Conservation (phyloP, 495 filamentous ascomycete genomes). For the Penicillium pancosmium region DNA sequence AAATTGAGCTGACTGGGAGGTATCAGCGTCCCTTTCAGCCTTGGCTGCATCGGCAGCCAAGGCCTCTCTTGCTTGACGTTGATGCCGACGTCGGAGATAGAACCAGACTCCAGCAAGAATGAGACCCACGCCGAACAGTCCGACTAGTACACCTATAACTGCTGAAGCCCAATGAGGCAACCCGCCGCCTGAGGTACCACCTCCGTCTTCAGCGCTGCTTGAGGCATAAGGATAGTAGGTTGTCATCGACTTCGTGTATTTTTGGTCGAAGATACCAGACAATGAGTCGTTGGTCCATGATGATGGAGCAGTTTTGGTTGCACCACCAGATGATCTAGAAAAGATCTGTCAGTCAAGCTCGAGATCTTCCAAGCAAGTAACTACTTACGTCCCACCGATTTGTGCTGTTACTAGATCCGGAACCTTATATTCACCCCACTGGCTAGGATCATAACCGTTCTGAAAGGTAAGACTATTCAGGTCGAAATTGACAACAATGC, state of each 20-base stretch:
- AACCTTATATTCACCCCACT: conserved; percentile 62
- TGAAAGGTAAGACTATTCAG: conserved; percentile 61
- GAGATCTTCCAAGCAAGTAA: not conserved
- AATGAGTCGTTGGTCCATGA: conserved; percentile 57
- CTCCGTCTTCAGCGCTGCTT: conserved; percentile 2
- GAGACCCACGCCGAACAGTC: conserved; percentile 61
- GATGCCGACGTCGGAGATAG: conserved; percentile 52
- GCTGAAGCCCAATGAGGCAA: conserved; percentile 64
- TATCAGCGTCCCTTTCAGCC: not conserved
- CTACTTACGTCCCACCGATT: conserved; percentile 63
- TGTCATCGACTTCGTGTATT: conserved; percentile 59
- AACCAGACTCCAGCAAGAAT: conserved; percentile 56
- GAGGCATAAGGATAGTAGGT: conserved; percentile 63
- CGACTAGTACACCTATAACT: conserved; percentile 67
- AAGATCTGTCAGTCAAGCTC: conserved; percentile 1
- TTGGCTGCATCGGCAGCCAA: not conserved
- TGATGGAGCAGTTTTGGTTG: conserved; percentile 52
- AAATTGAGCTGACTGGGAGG: conserved; percentile 1
- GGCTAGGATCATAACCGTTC: conserved; percentile 59
- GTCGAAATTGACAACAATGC: conserved; percentile 65
- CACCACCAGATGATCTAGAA: conserved; percentile 54
- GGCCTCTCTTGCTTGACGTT: not conserved
- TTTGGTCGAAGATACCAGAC: conserved; percentile 50
- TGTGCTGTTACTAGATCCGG: conserved; percentile 55
- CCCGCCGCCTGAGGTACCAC: conserved; percentile 27